phyloP scores from a whole-genome alignment of 495 filamentous ascomycete species.

The Neurospora cerealis region DNA sequence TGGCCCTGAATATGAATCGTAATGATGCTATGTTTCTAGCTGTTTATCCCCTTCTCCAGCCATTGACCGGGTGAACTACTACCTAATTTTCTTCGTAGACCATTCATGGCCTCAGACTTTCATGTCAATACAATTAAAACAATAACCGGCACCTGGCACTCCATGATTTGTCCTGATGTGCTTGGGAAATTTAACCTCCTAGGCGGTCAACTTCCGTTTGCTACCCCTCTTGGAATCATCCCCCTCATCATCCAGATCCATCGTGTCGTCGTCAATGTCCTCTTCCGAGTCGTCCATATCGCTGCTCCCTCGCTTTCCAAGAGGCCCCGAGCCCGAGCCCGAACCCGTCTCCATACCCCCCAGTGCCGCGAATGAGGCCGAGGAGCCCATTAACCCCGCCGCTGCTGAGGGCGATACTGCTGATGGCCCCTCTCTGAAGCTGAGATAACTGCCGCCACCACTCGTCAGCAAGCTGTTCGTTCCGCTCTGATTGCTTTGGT shows the following conservation, averaged over 20 bases:
- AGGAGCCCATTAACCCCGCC: slow-evolving; percentile 8
- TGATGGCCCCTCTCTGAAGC: not conserved
- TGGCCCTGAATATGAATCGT: not conserved
- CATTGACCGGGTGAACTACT: not conserved
- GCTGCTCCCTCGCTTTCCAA: slow-evolving; percentile 32
- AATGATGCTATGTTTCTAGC: not conserved
- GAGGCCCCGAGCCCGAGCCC: slow-evolving; percentile 8
- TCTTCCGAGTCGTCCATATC: slow-evolving; percentile 38
- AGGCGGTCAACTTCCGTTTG: slow-evolving; percentile 22
- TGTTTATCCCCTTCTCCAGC: not conserved
- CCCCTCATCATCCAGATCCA: slow-evolving; percentile 24
- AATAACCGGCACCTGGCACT: not conserved
- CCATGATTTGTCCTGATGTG: not conserved
- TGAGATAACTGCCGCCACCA: slow-evolving; percentile 8
- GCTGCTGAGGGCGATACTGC: slow-evolving; percentile 8
- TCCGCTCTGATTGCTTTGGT: not conserved
- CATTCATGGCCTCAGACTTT: not conserved
- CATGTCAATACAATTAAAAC: not conserved
- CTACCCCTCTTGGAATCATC: slow-evolving; percentile 26
- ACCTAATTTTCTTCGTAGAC: not conserved
- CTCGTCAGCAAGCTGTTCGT: slow-evolving; percentile 16
- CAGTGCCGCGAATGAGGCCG: slow-evolving; percentile 1
- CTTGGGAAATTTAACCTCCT: not conserved
- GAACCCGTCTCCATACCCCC: slow-evolving; percentile 11
- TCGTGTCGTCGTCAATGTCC: slow-evolving; percentile 44